Conservation (phyloP, 139 green algal genomes). For the Deuterostichococcus epilithicus region DNA sequence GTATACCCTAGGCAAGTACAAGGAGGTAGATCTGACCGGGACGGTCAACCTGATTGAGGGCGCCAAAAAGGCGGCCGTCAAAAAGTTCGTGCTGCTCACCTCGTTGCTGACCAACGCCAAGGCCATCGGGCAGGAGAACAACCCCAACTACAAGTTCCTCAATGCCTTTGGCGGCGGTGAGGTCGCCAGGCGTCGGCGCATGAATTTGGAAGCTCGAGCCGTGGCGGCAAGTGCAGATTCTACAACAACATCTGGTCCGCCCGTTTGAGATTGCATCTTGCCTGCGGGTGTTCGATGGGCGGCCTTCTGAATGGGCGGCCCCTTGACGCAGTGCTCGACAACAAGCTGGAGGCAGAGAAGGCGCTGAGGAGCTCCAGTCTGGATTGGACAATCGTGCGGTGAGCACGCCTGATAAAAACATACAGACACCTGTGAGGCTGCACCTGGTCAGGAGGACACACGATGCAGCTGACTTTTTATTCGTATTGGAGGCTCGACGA, state of each 20-base stretch:
- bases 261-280: too few relatives aligned
- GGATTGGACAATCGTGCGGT: slow-evolving; percentile 47
- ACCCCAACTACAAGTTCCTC: slow-evolving; percentile 65
- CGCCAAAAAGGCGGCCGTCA: slow-evolving; percentile 26
- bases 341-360: slow-evolving; percentile 49
- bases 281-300: too few relatives aligned
- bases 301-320: too few relatives aligned
- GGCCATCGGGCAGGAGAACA: slow-evolving; percentile 42
- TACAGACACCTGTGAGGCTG: not conserved
- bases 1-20: not conserved
- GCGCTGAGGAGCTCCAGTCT: slow-evolving; percentile 38
- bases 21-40: slow-evolving; percentile 27
- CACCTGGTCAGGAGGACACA: too few relatives aligned
- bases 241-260: too few relatives aligned
- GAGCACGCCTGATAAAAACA: not conserved
- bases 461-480: too few relatives aligned
- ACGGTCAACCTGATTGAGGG: slow-evolving; percentile 61
- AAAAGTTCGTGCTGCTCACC: slow-evolving; percentile 55
- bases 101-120: slow-evolving; percentile 56
- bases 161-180: slow-evolving; percentile 54
- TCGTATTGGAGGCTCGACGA: too few relatives aligned
- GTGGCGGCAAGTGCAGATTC: too few relatives aligned
- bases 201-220: too few relatives aligned
- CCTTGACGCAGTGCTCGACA: slow-evolving; percentile 33
- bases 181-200: too few relatives aligned